Evolutionary conservation across 2,329 filamentous ascomycete genomes (phyloP).

Genomic region (Harringtonia lauricola): DNA sequence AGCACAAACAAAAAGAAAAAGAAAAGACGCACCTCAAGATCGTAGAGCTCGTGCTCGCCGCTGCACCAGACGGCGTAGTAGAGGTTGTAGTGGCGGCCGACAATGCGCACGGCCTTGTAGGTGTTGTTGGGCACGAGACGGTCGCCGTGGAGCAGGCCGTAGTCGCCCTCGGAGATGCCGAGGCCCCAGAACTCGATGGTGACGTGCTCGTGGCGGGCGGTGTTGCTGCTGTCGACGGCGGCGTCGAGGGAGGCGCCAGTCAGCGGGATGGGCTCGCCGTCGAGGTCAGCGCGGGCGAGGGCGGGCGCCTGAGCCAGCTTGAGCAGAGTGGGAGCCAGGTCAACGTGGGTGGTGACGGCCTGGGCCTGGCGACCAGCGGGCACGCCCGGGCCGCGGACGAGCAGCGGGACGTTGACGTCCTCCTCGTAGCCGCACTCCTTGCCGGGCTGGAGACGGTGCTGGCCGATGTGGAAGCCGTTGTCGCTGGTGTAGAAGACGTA

Average conservation of each 20-base stretch:
- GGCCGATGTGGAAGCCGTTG: constrained; percentile 49
- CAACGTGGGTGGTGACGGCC: constrained; percentile 47
- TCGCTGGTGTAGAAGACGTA: constrained; percentile 48
- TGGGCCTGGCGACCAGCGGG: constrained; percentile 26
- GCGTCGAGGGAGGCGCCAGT: constrained; percentile 15
- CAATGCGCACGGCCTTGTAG: constrained; percentile 49
- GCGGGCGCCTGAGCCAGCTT: constrained; percentile 24
- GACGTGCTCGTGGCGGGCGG: constrained; percentile 38
- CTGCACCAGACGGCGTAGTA: constrained; percentile 62
- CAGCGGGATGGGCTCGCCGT: constrained; percentile 41
- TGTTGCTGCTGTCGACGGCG: constrained; percentile 3
- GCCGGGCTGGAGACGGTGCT: constrained; percentile 45
- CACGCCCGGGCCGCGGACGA: constrained; percentile 48
- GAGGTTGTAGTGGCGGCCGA: constrained; percentile 43
- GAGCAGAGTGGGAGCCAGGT: constrained; percentile 50
- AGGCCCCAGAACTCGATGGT: constrained; percentile 47
- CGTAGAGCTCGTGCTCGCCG: constrained; percentile 56
- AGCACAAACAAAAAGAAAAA: background rate
- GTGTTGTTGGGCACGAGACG: constrained; percentile 33
- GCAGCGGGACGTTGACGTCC: constrained; percentile 47
- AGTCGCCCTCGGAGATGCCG: constrained; percentile 25
- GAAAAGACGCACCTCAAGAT: constrained; percentile 35
- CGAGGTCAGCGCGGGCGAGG: constrained; percentile 33
- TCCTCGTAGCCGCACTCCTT: constrained; percentile 48
- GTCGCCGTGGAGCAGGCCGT: constrained; percentile 9